A percentile compares a stretch with the other conserved stretches of the same genome.
These are phyloP conservation scores for Colletotrichum camelliae DNA, from an alignment of 2,329 filamentous ascomycete genomes.

Conservation along the genomic window DNA sequence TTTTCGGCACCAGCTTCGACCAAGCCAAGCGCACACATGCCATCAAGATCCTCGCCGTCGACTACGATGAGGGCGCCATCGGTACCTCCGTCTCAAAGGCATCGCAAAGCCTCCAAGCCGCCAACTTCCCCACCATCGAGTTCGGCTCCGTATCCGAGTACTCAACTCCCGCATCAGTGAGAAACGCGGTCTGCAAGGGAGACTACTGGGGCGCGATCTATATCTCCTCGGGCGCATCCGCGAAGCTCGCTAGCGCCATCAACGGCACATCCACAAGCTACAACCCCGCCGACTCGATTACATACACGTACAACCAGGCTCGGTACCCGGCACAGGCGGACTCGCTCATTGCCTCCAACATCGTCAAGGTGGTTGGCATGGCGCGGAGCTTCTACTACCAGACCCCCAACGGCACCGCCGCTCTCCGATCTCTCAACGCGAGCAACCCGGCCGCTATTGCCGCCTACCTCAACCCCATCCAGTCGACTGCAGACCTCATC, in stretches of 20 bases:
- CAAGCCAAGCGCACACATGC: slow-evolving; percentile 25
- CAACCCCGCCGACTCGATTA: slow-evolving; percentile 35
- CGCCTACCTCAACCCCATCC: slow-evolving; percentile 39
- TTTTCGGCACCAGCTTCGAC: slow-evolving; percentile 37
- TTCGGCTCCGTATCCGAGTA: slow-evolving; percentile 30
- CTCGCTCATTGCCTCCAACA: slow-evolving; percentile 30
- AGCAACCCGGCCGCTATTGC: slow-evolving; percentile 29
- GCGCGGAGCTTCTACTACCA: slow-evolving; percentile 31
- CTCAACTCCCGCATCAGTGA: slow-evolving; percentile 28
- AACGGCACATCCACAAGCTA: slow-evolving; percentile 31
- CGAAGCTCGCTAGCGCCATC: slow-evolving; percentile 32
- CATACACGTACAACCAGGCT: slow-evolving; percentile 41
- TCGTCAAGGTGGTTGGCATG: slow-evolving; percentile 31
- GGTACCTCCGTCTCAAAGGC: slow-evolving; percentile 36
- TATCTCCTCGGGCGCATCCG: slow-evolving; percentile 33
- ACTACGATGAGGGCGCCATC: slow-evolving; percentile 36
- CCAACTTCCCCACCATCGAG: slow-evolving; percentile 36
- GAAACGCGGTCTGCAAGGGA: slow-evolving; percentile 37
- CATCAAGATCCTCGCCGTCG: slow-evolving; percentile 33
- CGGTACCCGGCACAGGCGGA: slow-evolving; percentile 37
- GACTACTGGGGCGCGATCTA: slow-evolving; percentile 44
- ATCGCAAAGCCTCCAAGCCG: slow-evolving; percentile 34
- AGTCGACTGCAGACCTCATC: slow-evolving; percentile 31
- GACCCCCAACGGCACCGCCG: slow-evolving; percentile 23
- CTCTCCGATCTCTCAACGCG: slow-evolving; percentile 22